Evolutionary conservation across 192 early-diverging fungal species (phyloP).

Genomic region (Paraglomus occultum): DNA sequence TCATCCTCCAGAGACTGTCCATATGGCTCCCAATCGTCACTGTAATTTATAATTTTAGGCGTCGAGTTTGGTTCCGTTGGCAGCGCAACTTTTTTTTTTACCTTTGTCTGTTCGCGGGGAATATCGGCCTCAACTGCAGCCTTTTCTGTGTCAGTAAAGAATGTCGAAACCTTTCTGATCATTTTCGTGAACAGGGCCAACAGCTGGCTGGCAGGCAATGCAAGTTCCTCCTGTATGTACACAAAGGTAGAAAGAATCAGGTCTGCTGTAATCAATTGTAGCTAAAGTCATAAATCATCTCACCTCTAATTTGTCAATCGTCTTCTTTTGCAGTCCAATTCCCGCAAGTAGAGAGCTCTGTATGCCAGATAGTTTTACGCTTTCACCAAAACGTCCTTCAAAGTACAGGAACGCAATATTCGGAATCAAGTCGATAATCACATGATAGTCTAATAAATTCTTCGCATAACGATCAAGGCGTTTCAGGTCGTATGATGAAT

Average conservation of each 20-base stretch:
- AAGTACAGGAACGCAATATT: conserved; percentile 81
- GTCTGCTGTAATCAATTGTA: not conserved
- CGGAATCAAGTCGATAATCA: conserved; percentile 90
- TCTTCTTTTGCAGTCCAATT: conserved; percentile 92
- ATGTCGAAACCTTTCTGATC: conserved; percentile 78
- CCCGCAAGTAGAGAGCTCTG: conserved; percentile 85
- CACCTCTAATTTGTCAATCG: conserved; percentile 77
- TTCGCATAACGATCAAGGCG: conserved; percentile 95
- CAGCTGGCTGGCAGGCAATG: conserved; percentile 78
- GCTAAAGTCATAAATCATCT: not conserved
- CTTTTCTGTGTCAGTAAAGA: conserved; percentile 63
- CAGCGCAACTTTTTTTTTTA: conserved; percentile 30
- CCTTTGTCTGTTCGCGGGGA: conserved; percentile 37
- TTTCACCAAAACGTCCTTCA: conserved; percentile 53
- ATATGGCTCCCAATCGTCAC: conserved; percentile 89
- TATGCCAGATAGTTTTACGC: conserved; percentile 76
- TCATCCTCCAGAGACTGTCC: conserved; percentile 78
- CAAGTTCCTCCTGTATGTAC: conserved; percentile 67
- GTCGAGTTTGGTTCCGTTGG: conserved; percentile 32
- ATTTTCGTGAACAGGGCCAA: conserved; percentile 94
- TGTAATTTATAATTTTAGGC: conserved; percentile 32
- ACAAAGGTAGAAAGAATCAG: not conserved
- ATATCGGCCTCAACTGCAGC: conserved; percentile 45
- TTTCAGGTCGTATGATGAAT: conserved; percentile 88
- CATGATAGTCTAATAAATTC: conserved; percentile 97